A percentile compares a stretch with the other conserved stretches of the same genome.
phyloP scores from a whole-genome alignment of 176 grass and related monocot species.

The Triticum aestivum region DNA sequence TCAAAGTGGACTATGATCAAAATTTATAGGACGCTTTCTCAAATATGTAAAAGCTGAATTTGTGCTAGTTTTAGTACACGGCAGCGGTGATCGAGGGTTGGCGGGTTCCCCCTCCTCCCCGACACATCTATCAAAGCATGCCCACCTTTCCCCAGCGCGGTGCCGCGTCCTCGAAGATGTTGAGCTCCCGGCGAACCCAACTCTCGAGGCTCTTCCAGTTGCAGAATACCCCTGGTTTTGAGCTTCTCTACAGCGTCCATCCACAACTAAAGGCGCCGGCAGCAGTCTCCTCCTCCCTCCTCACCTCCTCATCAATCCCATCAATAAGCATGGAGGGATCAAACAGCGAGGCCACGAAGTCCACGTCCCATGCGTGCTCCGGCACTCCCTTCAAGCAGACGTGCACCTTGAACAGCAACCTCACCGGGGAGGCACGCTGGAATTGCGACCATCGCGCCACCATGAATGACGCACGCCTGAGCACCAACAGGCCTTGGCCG shows the following conservation, averaged over 20 bases:
- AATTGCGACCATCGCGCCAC: background rate
- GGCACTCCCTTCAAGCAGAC: too few relatives aligned
- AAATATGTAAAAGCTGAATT: too few relatives aligned
- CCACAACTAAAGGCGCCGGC: background rate
- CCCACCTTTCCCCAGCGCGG: too few relatives aligned
- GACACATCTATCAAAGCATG: too few relatives aligned
- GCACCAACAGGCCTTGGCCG: too few relatives aligned
- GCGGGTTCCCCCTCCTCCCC: too few relatives aligned
- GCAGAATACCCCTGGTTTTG: background rate
- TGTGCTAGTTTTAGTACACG: too few relatives aligned
- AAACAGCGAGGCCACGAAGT: background rate
- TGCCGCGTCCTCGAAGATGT: background rate
- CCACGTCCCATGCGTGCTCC: background rate
- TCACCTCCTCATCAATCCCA: background rate
- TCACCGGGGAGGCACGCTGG: too few relatives aligned
- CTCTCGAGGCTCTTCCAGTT: background rate
- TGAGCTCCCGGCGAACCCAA: background rate
- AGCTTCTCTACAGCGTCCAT: background rate
- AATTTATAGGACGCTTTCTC: too few relatives aligned
- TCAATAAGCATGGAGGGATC: background rate
- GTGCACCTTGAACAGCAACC: too few relatives aligned
- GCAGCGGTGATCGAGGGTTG: too few relatives aligned
- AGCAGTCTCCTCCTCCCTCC: background rate
- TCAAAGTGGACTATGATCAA: too few relatives aligned
- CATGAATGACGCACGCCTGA: background rate